Conservation (phyloP, 192 early-diverging fungal species). For the Coemansia sp. region DNA sequence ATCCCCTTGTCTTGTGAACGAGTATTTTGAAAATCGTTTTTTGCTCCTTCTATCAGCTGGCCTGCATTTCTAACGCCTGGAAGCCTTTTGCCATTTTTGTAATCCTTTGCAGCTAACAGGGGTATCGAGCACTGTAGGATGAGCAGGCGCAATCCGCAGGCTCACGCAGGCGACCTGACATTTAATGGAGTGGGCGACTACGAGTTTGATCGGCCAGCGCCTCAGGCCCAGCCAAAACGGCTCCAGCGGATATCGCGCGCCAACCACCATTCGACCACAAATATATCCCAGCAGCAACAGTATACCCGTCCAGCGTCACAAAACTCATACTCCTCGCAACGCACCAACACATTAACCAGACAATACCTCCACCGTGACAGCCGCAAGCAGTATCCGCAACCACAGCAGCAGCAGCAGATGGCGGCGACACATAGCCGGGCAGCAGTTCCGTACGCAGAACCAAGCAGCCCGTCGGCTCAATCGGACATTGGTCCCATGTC, state of each 20-base stretch:
- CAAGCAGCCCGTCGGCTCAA: constrained; percentile 24
- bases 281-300: constrained; percentile 1
- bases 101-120: background rate
- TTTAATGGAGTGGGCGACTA: constrained; percentile 18
- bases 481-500: constrained; percentile 23
- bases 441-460: constrained; percentile 10
- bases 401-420: constrained; percentile 18
- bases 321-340: constrained; percentile 1
- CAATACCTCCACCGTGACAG: constrained; percentile 9
- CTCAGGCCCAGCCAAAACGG: constrained; percentile 33
- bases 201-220: constrained; percentile 43
- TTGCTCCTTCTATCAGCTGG: background rate
- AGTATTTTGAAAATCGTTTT: background rate
- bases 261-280: constrained; percentile 6
- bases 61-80: background rate
- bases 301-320: background rate
- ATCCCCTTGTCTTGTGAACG: background rate
- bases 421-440: constrained; percentile 10
- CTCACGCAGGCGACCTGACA: constrained; percentile 15
- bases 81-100: constrained; percentile 4
- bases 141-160: constrained; percentile 26
- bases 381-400: constrained; percentile 12
- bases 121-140: constrained; percentile 29
- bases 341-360: background rate
- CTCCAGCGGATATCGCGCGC: constrained; percentile 42